These are phyloP conservation scores for Zalerion maritima DNA, from an alignment of 495 filamentous ascomycete genomes.

Conservation along the genomic window DNA sequence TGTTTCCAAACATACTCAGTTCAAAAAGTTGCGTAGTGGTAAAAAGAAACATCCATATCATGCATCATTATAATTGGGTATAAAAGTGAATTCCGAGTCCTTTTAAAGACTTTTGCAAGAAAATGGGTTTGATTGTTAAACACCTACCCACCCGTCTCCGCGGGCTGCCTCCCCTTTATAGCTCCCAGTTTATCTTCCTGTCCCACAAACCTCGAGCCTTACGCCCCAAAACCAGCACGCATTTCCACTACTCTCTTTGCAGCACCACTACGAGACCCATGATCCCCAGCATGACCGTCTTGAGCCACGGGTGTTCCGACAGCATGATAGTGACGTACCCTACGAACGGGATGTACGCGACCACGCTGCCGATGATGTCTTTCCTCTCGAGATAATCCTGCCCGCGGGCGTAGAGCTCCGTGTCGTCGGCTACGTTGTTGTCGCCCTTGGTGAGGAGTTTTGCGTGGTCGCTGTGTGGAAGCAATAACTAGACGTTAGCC, in stretches of 20 bases:
- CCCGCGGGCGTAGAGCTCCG: conserved; percentile 72
- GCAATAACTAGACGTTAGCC: conserved; percentile 6
- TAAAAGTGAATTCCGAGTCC: too few species aligned
- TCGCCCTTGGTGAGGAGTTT: conserved; percentile 93
- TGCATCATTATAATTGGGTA: too few species aligned
- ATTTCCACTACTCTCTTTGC: conserved; percentile 66
- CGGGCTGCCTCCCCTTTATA: too few species aligned
- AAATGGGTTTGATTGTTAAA: too few species aligned
- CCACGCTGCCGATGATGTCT: conserved; percentile 88
- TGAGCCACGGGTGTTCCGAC: conserved; percentile 93
- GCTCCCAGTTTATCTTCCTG: too few species aligned
- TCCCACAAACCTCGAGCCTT: too few species aligned
- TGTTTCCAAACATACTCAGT: too few species aligned
- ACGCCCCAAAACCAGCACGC: too few species aligned
- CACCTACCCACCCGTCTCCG: too few species aligned
- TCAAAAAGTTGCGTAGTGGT: too few species aligned
- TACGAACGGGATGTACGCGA: conserved; percentile 88
- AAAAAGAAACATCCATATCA: too few species aligned
- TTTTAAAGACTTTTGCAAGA: too few species aligned
- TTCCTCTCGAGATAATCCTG: conserved; percentile 75
- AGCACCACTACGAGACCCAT: conserved; percentile 93
- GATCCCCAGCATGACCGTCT: conserved; percentile 80
- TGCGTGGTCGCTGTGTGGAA: conserved; percentile 19
- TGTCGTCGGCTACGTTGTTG: conserved; percentile 90
- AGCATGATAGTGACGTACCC: conserved; percentile 97